These are phyloP conservation scores for Rhodotorula mucilaginosa DNA, from an alignment of 1,284 basidiomycete genomes.

Conservation along the genomic window DNA sequence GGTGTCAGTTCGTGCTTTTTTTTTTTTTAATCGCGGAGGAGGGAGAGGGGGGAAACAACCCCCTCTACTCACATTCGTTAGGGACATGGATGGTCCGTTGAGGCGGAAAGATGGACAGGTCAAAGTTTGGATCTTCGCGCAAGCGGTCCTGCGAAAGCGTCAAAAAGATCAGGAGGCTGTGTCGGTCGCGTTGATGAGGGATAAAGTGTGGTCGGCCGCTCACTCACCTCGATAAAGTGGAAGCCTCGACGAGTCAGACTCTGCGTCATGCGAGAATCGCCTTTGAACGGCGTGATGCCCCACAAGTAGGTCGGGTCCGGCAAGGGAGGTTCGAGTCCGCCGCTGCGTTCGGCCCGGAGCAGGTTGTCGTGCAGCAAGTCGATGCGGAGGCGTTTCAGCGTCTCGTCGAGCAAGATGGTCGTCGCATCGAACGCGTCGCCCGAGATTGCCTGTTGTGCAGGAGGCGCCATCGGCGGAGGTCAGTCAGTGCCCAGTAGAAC, in stretches of 20 bases:
- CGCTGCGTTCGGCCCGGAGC: constrained; percentile 5
- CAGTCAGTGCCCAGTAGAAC: too few relatives aligned
- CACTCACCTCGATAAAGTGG: constrained; percentile 18
- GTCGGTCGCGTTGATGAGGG: too few relatives aligned
- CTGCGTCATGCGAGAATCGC: constrained; percentile 27
- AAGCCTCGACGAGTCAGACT: constrained; percentile 16
- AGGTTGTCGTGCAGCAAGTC: constrained; percentile 20
- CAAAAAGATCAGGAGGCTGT: too few relatives aligned
- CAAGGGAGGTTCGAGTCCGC: constrained; percentile 5
- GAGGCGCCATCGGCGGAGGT: too few relatives aligned
- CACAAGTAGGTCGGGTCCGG: constrained; percentile 21
- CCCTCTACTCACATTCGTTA: constrained; percentile 8
- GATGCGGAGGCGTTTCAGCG: constrained; percentile 7
- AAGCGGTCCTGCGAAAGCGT: constrained; percentile 13
- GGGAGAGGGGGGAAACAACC: not conserved
- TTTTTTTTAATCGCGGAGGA: not conserved
- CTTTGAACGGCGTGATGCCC: constrained; percentile 31
- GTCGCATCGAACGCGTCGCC: constrained; percentile 30
- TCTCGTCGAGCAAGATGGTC: constrained; percentile 19
- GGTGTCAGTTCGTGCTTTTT: too few relatives aligned
- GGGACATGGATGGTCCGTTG: constrained; percentile 22
- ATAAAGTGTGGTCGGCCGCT: too few relatives aligned
- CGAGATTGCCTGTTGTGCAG: constrained; percentile 9
- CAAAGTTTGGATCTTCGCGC: constrained; percentile 9
- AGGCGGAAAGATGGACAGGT: constrained; percentile 23